Evolutionary conservation across 108 stramenopile species (phyloP).

Genomic region (Skeletonema costatum): DNA sequence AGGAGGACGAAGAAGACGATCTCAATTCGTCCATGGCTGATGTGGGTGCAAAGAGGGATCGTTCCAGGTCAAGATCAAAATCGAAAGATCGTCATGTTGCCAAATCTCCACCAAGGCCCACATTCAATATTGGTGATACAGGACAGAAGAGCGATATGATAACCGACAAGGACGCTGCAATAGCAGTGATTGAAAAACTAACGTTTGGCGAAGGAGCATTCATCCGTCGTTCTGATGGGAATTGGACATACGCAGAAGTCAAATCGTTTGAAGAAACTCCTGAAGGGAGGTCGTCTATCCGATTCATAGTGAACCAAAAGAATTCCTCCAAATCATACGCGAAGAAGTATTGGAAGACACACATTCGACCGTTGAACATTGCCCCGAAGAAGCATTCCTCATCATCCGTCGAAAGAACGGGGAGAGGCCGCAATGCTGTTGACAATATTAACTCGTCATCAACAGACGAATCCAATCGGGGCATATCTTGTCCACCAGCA

Average conservation of each 20-base stretch:
- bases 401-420: conserved; percentile 10
- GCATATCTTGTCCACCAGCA: conserved; percentile 28
- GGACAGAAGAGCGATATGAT: conserved; percentile 39
- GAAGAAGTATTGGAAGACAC: conserved; percentile 47
- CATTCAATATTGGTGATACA: conserved; percentile 38
- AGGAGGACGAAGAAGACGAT: conserved; percentile 29
- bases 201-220: conserved; percentile 41
- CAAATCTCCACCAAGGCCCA: conserved; percentile 13
- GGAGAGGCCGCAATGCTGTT: conserved; percentile 27
- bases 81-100: conserved; percentile 22
- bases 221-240: conserved; percentile 46
- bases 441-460: conserved; percentile 19
- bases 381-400: not conserved
- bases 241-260: conserved; percentile 48
- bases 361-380: conserved; percentile 41
- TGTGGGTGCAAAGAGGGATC: conserved; percentile 22
- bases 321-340: conserved; percentile 48
- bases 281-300: conserved; percentile 29
- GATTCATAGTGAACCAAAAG: conserved; percentile 34
- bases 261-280: conserved; percentile 29
- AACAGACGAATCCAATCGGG: conserved; percentile 10
- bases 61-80: conserved; percentile 36
- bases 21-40: conserved; percentile 40
- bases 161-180: conserved; percentile 16
- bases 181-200: conserved; percentile 24